phyloP scores from a whole-genome alignment of 192 early-diverging fungal genomes.

The Linnemannia hyalina region DNA sequence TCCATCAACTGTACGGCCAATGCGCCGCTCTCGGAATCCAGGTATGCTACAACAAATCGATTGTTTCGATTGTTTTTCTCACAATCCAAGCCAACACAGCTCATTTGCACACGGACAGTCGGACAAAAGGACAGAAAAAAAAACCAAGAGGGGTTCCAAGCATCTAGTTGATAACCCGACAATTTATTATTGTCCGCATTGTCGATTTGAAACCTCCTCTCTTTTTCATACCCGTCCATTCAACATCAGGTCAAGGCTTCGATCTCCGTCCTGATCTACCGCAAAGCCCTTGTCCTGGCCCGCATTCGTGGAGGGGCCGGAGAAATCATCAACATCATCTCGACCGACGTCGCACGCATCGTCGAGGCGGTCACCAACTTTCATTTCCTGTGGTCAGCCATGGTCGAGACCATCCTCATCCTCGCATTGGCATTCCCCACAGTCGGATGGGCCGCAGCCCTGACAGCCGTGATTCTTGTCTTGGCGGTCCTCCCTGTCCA shows the following conservation, averaged over 20 bases:
- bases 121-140: background rate
- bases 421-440: constrained; percentile 62
- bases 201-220: background rate
- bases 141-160: background rate
- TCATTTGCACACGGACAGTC: background rate
- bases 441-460: constrained; percentile 56
- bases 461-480: constrained; percentile 59
- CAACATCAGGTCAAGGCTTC: constrained; percentile 62
- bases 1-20: constrained; percentile 40
- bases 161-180: background rate
- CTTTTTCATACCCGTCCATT: background rate
- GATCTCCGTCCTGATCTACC: constrained; percentile 74
- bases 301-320: constrained; percentile 74
- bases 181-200: background rate
- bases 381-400: constrained; percentile 75
- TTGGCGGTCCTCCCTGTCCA: constrained; percentile 71
- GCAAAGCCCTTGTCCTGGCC: constrained; percentile 70
- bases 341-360: constrained; percentile 71
- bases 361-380: constrained; percentile 72
- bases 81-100: background rate
- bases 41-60: constrained; percentile 1
- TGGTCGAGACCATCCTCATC: constrained; percentile 65
- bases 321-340: constrained; percentile 77
- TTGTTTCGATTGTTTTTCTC: constrained; percentile 9
- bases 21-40: constrained; percentile 43